A percentile compares a stretch with the other conserved stretches of the same genome.
Evolutionary conservation across 2,329 filamentous ascomycete species (phyloP).

Genomic region (Metarhizium rileyi): DNA sequence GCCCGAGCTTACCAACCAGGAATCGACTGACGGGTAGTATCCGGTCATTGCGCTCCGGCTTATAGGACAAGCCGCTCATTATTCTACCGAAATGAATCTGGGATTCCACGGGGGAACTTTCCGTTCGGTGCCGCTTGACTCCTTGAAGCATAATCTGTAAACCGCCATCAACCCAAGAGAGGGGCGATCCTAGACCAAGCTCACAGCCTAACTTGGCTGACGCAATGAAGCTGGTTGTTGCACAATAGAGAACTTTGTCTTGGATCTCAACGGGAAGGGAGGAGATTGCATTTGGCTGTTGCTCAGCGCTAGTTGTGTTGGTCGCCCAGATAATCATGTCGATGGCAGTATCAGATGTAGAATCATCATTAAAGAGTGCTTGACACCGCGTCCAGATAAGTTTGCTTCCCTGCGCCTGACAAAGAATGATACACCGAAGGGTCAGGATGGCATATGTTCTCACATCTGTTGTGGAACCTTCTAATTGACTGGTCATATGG

Average conservation of each 20-base stretch:
- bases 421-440: slow-evolving; percentile 9
- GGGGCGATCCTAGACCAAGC: slow-evolving; percentile 7
- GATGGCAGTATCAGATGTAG: slow-evolving; percentile 9
- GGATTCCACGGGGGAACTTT: slow-evolving; percentile 9
- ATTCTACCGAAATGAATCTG: slow-evolving; percentile 8
- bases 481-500: slow-evolving; percentile 6
- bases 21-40: neutral
- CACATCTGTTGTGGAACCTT: neutral
- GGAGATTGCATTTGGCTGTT: slow-evolving; percentile 5
- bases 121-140: slow-evolving; percentile 8
- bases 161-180: slow-evolving; percentile 8
- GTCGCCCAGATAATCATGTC: slow-evolving; percentile 12
- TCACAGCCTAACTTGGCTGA: slow-evolving; percentile 9
- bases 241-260: slow-evolving; percentile 9
- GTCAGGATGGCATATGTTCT: slow-evolving; percentile 12
- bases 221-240: slow-evolving; percentile 4
- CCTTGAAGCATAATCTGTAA: slow-evolving; percentile 7
- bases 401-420: slow-evolving; percentile 3
- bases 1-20: neutral
- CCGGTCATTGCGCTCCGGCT: neutral
- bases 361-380: slow-evolving; percentile 5
- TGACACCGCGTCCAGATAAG: slow-evolving; percentile 7
- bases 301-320: neutral
- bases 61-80: slow-evolving; percentile 1
- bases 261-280: slow-evolving; percentile 13